Evolutionary conservation across 2,329 filamentous ascomycete species (phyloP), one percentile per base, ranked within the genome.

Genomic region (Spiromastix sp.): DNA sequence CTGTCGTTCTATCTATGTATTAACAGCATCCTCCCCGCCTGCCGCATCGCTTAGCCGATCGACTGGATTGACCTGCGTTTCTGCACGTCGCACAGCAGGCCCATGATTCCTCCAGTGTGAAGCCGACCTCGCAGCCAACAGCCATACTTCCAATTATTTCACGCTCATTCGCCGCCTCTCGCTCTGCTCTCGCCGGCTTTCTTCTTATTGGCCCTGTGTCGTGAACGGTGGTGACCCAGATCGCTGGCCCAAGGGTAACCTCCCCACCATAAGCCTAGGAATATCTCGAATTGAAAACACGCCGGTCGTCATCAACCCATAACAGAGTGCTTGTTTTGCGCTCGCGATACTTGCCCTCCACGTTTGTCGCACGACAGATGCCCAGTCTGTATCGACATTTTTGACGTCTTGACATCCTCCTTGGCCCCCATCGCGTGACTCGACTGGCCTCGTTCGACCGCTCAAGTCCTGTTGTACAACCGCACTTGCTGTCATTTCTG

Each of bases 71-170:
- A n/a, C n/a, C n/a, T n/a, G n/a, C n/a, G n/a, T n/a, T 37, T 37
- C 39, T 44, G 36, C 27, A 32, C 30, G 28, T 17, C 38, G 19
- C 12, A 27, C 19, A 15, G 11, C 27, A 26, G 27, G 21, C 27
- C 27, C 24, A 28, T 28, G 24, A 17, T 28, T 27, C 32, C 24
- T 12, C 5, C 11, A 24, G 22, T 28, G 22, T 34, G 16, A 34
- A 26, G 32, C 22, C 8, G 10, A 12, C 9, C 21, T 27, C 21
- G 15, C 32, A 34, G 32, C 32, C 32, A 34, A 26, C 17, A 26
- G 20, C 32, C 32, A 34, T 25, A 25, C 32, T 19, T 27, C 28
- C 32, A 11, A 34, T n/a, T n/a, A n/a, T n/a, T n/a, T n/a, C 22
- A 3, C 16, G 10, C 32, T 12, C 16, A 28, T 34, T 34, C 24